Percentiles rank a stretch among this genome's conserved stretches.
These are phyloP conservation scores for Spatholobus suberectus DNA, from an alignment of 306 rosid genomes.

Conservation along the genomic window DNA sequence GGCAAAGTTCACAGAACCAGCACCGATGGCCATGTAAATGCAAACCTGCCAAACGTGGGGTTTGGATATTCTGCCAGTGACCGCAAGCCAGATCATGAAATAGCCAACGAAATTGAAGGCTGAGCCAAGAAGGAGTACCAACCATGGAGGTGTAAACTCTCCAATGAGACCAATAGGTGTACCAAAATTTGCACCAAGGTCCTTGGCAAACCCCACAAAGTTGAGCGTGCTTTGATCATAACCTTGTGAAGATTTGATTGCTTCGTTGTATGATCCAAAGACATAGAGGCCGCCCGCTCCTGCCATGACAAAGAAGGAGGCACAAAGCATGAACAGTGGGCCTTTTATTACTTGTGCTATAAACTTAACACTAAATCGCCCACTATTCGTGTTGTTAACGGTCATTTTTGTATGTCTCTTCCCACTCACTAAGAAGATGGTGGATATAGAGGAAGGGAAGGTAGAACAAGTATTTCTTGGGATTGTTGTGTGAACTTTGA, in stretches of 20 bases:
- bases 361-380: not conserved
- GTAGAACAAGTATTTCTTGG: not conserved
- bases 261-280: not conserved
- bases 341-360: not conserved
- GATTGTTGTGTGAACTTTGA: not conserved
- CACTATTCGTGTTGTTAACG: not conserved
- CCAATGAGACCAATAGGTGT: not conserved
- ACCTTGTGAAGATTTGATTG: not conserved
- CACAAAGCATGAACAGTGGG: not conserved
- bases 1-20: not conserved
- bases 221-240: not conserved
- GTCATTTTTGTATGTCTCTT: not conserved
- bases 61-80: not conserved
- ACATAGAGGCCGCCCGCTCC: not conserved
- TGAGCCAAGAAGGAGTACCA: not conserved
- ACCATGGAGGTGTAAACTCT: not conserved
- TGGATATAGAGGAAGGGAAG: not conserved
- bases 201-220: not conserved
- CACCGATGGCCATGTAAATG: not conserved
- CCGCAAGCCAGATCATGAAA: not conserved
- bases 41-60: not conserved
- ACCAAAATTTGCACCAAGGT: not conserved
- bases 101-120: not conserved
- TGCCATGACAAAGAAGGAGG: not conserved
- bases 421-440: not conserved